Conservation (phyloP, 768 basidiomycete genomes). For the Termitomyces sp. region DNA sequence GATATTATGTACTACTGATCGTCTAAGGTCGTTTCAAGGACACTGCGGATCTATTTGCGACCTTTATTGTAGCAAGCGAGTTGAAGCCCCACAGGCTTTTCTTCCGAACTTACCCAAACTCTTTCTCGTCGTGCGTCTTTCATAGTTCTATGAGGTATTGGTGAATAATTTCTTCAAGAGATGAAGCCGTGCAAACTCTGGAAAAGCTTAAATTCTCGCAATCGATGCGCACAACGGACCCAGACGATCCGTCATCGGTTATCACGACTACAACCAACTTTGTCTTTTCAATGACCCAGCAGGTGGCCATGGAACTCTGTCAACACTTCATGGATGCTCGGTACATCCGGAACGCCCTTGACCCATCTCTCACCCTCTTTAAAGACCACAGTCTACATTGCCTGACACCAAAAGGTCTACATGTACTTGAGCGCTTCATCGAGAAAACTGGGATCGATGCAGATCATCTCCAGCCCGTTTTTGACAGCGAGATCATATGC, state of each 20-base stretch:
- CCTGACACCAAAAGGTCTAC: constrained; percentile 65
- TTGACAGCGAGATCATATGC: constrained; percentile 68
- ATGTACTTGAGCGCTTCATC: constrained; percentile 70
- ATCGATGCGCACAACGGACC: constrained; percentile 9
- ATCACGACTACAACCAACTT: constrained; percentile 14
- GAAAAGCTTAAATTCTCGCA: constrained; percentile 12
- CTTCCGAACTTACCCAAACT: constrained; percentile 8
- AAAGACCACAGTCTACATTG: constrained; percentile 64
- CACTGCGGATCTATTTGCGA: constrained; percentile 12
- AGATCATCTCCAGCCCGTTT: constrained; percentile 53
- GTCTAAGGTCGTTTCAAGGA: constrained; percentile 5
- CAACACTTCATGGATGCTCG: constrained; percentile 66
- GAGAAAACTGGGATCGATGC: constrained; percentile 38
- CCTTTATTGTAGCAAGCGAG: constrained; percentile 10
- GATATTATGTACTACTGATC: not conserved
- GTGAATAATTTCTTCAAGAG: constrained; percentile 1
- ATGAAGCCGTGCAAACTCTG: constrained; percentile 11
- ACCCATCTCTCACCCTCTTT: constrained; percentile 48
- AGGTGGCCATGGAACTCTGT: constrained; percentile 10
- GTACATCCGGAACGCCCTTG: constrained; percentile 61
- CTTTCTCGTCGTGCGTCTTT: constrained; percentile 12
- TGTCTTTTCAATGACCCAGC: constrained; percentile 10
- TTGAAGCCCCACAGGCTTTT: constrained; percentile 9
- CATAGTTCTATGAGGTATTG: not conserved
- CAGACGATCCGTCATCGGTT: constrained; percentile 4